Evolutionary conservation across 2,329 filamentous ascomycete genomes (phyloP).

Genomic region (Neocatenulostroma microsporum): DNA sequence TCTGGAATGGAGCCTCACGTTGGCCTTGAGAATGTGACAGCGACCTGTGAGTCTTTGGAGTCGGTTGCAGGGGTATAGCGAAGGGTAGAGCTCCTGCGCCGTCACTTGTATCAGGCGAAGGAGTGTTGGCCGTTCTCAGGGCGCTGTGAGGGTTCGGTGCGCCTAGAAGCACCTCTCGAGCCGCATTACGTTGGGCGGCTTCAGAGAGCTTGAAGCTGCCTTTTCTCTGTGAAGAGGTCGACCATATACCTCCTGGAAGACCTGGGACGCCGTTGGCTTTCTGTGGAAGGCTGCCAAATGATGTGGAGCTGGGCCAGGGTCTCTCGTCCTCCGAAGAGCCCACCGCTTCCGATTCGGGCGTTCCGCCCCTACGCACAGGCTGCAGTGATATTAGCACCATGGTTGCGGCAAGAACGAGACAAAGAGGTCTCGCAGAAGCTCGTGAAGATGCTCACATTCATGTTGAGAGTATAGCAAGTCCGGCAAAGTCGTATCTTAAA

Average conservation of each 20-base stretch:
- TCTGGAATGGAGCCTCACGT: conserved; percentile 19
- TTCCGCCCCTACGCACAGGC: conserved; percentile 60
- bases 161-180: conserved; percentile 41
- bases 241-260: conserved; percentile 36
- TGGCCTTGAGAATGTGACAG: conserved; percentile 75
- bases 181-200: conserved; percentile 20
- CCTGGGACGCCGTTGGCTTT: conserved; percentile 30
- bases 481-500: too few species aligned
- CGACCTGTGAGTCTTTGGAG: conserved; percentile 85
- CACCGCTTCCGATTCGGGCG: conserved; percentile 87
- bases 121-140: conserved; percentile 29
- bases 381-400: too few species aligned
- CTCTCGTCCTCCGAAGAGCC: conserved; percentile 90
- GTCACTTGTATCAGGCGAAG: conserved; percentile 28
- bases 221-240: conserved; percentile 17
- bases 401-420: too few species aligned
- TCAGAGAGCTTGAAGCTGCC: conserved; percentile 28
- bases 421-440: too few species aligned
- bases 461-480: too few species aligned
- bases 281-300: conserved; percentile 34
- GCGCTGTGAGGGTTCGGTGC: conserved; percentile 18
- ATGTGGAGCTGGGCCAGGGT: conserved; percentile 47
- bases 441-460: too few species aligned
- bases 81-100: conserved; percentile 63
- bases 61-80: conserved; percentile 78